These are phyloP conservation scores for Sclerotiophoma versabilis DNA, from an alignment of 2,329 filamentous ascomycete genomes.

Conservation along the genomic window DNA sequence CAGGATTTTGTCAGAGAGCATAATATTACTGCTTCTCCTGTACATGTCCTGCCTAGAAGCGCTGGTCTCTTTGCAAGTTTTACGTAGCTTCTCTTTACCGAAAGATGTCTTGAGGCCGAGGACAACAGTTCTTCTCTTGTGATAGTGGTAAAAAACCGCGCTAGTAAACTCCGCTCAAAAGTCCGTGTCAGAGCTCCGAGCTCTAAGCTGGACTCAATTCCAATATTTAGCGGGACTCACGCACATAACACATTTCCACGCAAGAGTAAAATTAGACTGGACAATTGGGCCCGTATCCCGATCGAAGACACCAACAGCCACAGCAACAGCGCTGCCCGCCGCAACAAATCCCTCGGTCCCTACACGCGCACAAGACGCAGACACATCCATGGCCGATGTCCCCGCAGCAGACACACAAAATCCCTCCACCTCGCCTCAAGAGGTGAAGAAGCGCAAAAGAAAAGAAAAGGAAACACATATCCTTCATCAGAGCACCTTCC, in stretches of 20 bases:
- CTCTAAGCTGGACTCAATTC: neutral
- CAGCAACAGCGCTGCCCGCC: neutral
- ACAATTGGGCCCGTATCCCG: slow-evolving; percentile 1
- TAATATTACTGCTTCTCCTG: too few species aligned
- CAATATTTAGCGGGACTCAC: neutral
- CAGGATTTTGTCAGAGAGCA: too few species aligned
- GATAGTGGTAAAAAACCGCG: slow-evolving; percentile 26
- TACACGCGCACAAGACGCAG: neutral
- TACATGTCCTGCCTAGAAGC: too few species aligned
- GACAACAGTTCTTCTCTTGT: too few species aligned
- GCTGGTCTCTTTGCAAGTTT: too few species aligned
- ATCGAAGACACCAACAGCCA: neutral
- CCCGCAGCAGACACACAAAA: slow-evolving; percentile 2
- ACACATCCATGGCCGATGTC: slow-evolving; percentile 9
- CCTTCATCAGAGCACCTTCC: slow-evolving; percentile 49
- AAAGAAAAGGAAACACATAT: slow-evolving; percentile 27
- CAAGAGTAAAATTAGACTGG: neutral
- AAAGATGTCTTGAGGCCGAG: too few species aligned
- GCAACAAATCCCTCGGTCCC: neutral
- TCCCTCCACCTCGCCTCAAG: neutral
- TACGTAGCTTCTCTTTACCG: too few species aligned
- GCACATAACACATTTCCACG: neutral
- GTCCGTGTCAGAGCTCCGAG: slow-evolving; percentile 21
- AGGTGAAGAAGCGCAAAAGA: slow-evolving; percentile 28
- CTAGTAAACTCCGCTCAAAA: slow-evolving; percentile 35